Conservation (phyloP, 192 early-diverging fungal genomes). For the Jimgerdemannia lactiflua region DNA sequence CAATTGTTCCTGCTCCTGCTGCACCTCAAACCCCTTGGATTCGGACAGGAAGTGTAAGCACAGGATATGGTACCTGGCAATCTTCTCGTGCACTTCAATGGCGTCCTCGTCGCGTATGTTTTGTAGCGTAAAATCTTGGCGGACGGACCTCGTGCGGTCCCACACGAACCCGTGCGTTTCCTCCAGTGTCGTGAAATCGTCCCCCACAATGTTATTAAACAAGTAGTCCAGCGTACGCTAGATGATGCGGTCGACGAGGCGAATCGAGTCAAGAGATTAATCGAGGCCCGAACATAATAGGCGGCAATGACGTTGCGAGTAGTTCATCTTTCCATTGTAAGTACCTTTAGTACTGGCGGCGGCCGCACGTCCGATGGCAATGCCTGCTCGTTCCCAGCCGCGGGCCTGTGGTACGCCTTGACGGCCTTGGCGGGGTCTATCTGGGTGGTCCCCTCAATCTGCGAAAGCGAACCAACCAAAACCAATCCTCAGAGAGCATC, state of each 20-base stretch:
- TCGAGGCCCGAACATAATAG: background rate
- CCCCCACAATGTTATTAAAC: slow-evolving; percentile 48
- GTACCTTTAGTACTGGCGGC: slow-evolving; percentile 63
- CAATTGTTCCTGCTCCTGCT: slow-evolving; percentile 89
- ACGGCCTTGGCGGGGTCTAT: slow-evolving; percentile 71
- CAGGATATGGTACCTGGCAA: slow-evolving; percentile 86
- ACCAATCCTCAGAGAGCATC: background rate
- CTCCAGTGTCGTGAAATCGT: slow-evolving; percentile 43
- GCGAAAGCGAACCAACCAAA: too few species aligned
- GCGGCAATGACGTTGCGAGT: background rate
- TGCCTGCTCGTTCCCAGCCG: slow-evolving; percentile 81
- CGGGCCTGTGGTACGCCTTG: slow-evolving; percentile 81
- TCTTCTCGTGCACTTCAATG: slow-evolving; percentile 69
- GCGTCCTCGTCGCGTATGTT: slow-evolving; percentile 72
- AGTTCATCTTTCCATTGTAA: slow-evolving; percentile 1
- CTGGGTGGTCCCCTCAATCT: slow-evolving; percentile 52
- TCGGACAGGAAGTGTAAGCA: slow-evolving; percentile 73
- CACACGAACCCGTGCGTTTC: slow-evolving; percentile 79
- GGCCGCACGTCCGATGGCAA: slow-evolving; percentile 90
- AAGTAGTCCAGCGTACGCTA: slow-evolving; percentile 65
- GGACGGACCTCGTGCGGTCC: slow-evolving; percentile 80
- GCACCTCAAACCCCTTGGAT: slow-evolving; percentile 54
- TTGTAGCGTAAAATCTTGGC: slow-evolving; percentile 86
- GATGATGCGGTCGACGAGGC: too few species aligned
- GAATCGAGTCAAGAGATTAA: background rate